phyloP scores from a whole-genome alignment of 352 stramenopile species.

The Globisporangium ultimum region DNA sequence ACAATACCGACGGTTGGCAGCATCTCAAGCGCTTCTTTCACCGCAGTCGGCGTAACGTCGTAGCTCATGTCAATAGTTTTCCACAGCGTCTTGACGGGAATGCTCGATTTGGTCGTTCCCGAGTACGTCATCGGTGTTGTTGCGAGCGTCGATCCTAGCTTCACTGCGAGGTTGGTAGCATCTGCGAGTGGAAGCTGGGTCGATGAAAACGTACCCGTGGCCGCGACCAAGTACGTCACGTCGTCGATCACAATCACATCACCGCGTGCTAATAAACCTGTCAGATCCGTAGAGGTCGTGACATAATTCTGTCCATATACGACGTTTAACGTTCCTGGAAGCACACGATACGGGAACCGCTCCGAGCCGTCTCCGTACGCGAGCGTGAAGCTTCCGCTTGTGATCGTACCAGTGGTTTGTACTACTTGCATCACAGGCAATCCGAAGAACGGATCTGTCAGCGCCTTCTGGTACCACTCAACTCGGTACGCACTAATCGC shows the following conservation, averaged over 20 bases:
- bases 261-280: conserved; percentile 72
- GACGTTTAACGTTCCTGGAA: conserved; percentile 55
- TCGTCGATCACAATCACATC: conserved; percentile 82
- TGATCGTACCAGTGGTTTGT: conserved; percentile 43
- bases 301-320: conserved; percentile 56
- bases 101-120: conserved; percentile 38
- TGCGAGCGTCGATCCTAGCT: conserved; percentile 24
- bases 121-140: conserved; percentile 27
- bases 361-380: conserved; percentile 36
- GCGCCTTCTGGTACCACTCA: conserved; percentile 70
- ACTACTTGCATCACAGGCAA: conserved; percentile 48
- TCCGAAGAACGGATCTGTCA: conserved; percentile 57
- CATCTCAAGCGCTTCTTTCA: conserved; percentile 84
- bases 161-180: conserved; percentile 20
- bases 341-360: conserved; percentile 18
- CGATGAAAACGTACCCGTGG: conserved; percentile 66
- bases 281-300: conserved; percentile 86
- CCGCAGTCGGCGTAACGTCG: conserved; percentile 48
- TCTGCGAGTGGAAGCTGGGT: conserved; percentile 58
- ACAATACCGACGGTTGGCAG: conserved; percentile 89
- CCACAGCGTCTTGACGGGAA: conserved; percentile 47
- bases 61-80: conserved; percentile 52
- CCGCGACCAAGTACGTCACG: conserved; percentile 71
- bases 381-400: conserved; percentile 57
- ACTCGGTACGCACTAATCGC: conserved; percentile 42